phyloP scores from a whole-genome alignment of 495 filamentous ascomycete species.

The Aspergillus homomorphus region DNA sequence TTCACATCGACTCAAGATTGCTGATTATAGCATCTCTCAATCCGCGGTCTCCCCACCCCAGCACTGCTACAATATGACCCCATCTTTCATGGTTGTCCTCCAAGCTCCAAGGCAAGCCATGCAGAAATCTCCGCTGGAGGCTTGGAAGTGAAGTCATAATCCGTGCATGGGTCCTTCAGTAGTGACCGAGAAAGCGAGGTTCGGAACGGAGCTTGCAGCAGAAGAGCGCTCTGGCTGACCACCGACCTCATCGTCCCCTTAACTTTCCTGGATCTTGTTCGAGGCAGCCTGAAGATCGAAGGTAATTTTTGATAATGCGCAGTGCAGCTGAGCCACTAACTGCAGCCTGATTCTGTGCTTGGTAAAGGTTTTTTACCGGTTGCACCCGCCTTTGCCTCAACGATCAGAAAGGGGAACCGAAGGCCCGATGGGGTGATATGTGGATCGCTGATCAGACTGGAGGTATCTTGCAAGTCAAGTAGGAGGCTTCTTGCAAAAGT shows the following conservation, averaged over 20 bases:
- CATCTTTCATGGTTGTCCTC: slow-evolving; percentile 15
- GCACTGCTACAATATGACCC: no score
- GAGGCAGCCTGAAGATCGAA: no score
- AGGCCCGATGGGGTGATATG: slow-evolving; percentile 8
- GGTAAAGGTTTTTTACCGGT: slow-evolving; percentile 17
- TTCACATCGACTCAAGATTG: no score
- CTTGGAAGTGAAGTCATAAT: slow-evolving; percentile 14
- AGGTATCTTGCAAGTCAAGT: slow-evolving; percentile 12
- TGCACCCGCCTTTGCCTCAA: slow-evolving; percentile 18
- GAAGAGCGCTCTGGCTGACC: no score
- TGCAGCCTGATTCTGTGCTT: slow-evolving; percentile 19
- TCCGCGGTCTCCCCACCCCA: no score
- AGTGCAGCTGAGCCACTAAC: slow-evolving; percentile 15
- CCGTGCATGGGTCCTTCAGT: slow-evolving; percentile 15
- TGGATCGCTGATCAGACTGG: slow-evolving; percentile 14
- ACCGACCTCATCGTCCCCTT: no score
- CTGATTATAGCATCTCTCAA: no score
- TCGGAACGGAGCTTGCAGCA: background rate
- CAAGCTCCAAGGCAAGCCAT: slow-evolving; percentile 14
- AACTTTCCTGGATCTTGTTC: slow-evolving; percentile 5
- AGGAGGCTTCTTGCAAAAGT: slow-evolving; percentile 6
- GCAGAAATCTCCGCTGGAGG: slow-evolving; percentile 4
- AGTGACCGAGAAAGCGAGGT: slow-evolving; percentile 15
- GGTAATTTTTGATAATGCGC: slow-evolving; percentile 12
- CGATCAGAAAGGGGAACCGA: slow-evolving; percentile 16